Base-by-base conservation (phyloP, 106 monocot genomes). In the Platanthera guangdongensis region DNA sequence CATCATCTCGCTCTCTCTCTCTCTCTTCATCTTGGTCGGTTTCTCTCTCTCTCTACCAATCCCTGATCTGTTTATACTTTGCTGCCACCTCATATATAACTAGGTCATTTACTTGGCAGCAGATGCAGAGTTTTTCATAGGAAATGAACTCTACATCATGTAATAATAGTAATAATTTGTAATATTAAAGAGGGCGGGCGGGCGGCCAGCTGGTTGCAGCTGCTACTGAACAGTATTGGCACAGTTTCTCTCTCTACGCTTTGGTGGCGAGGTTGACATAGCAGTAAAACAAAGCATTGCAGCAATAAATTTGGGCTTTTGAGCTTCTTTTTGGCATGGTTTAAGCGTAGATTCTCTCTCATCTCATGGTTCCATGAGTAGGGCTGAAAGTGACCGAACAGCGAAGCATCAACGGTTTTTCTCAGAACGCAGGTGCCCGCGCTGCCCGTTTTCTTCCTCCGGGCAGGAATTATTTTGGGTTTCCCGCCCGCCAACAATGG, bases 381-480 rank as follows among this genome's bases (percentile, higher is more conserved):
- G 49, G 51, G 18, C 51, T 10, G 72, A 72, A 72, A 72, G 72
- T 10, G 72, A 72, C 72, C 18, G 14, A 51, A 72, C 72, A 51
- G 72, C 51, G 51, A 25, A 16, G 22, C 9, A 25, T 72, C 72
- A 72, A 51, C 72, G 72, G 72, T 72, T 50, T 71, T 72, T 51
- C 19, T 50, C 50, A 72, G 72, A 72, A 21, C 5, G 51, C 72
- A 72, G 72, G 72, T 72, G 72, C 72, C 72, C 72, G 50, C 0
- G 4, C 22, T 72, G 72, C 72, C 72, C 70, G 70, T 22, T 51
- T n/a, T 72, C 9, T 4, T n/a, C 14, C 18, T 19, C 1, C 72
- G 49, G 72, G 49, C 72, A 72, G 51, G 72, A 51, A 72, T 72
- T 72, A 51, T 72, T 51, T 72, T 5, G 72, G 72, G 51, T 72